These are phyloP conservation scores for Phycomyces blakesleeanus DNA, from an alignment of 192 early-diverging fungal species.

Conservation along the genomic window DNA sequence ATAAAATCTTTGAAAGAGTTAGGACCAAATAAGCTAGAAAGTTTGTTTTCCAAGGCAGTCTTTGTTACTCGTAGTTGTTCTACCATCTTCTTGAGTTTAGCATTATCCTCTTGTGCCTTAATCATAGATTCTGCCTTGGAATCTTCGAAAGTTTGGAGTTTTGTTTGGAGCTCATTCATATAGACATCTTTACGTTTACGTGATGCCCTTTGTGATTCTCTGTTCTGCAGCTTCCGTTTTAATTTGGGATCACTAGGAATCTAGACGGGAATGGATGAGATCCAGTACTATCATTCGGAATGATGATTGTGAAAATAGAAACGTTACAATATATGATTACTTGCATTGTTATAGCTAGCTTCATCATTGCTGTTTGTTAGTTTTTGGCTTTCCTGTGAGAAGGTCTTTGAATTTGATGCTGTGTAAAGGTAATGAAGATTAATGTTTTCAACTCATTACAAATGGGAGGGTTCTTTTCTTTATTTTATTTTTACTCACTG, in stretches of 20 bases:
- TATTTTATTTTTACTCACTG: too few relatives aligned
- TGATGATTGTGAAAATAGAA: too few relatives aligned
- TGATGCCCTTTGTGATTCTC: conserved; percentile 68
- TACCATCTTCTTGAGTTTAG: not conserved
- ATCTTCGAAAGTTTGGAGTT: conserved; percentile 7
- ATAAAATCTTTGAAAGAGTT: not conserved
- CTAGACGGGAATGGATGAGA: too few relatives aligned
- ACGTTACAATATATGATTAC: too few relatives aligned
- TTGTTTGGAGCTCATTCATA: conserved; percentile 51
- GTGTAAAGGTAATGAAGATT: too few relatives aligned
- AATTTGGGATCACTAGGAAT: conserved; percentile 1
- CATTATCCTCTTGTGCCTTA: not conserved
- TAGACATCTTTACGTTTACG: conserved; percentile 66
- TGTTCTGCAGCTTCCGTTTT: conserved; percentile 48
- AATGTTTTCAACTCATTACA: too few relatives aligned
- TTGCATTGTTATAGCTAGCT: too few relatives aligned
- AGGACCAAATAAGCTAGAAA: not conserved
- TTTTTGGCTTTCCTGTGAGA: too few relatives aligned
- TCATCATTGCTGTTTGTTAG: too few relatives aligned
- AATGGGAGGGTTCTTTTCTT: too few relatives aligned
- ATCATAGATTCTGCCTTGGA: not conserved
- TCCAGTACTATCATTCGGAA: too few relatives aligned
- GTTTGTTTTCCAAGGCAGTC: not conserved
- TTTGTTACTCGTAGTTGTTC: not conserved
- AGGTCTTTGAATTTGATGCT: too few relatives aligned